Conservation (phyloP, 345 rosid genomes). For the Eucalyptus polyanthemos region DNA sequence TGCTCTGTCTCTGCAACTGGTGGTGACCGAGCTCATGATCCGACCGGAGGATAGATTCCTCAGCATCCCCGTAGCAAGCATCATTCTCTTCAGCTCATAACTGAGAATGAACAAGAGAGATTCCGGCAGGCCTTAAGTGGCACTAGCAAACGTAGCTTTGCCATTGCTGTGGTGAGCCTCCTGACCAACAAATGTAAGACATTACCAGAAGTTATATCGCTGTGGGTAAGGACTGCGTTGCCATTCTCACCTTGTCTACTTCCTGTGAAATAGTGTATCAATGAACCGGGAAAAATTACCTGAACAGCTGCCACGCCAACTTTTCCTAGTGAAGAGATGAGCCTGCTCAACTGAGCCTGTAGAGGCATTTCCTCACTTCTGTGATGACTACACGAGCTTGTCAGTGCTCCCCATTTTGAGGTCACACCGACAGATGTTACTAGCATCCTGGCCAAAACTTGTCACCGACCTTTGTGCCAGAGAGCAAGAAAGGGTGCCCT, state of each 20-base stretch:
- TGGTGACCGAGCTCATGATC: slow-evolving; percentile 70
- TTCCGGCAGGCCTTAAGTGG: slow-evolving; percentile 55
- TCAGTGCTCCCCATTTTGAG: slow-evolving; percentile 64
- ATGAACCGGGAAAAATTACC: slow-evolving; percentile 40
- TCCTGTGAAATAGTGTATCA: slow-evolving; percentile 54
- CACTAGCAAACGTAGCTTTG: slow-evolving; percentile 64
- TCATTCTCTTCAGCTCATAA: slow-evolving; percentile 70
- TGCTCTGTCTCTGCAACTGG: slow-evolving; percentile 61
- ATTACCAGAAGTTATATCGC: slow-evolving; percentile 31
- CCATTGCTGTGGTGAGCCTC: slow-evolving; percentile 45
- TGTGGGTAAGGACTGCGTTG: slow-evolving; percentile 19
- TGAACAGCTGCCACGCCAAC: slow-evolving; percentile 49
- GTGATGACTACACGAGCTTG: slow-evolving; percentile 40
- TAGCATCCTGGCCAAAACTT: slow-evolving; percentile 42
- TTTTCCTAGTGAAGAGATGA: slow-evolving; percentile 54
- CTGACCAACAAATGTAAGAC: slow-evolving; percentile 41
- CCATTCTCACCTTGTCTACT: slow-evolving; percentile 41
- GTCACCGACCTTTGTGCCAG: slow-evolving; percentile 41
- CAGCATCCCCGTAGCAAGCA: slow-evolving; percentile 67
- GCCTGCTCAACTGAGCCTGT: slow-evolving; percentile 42
- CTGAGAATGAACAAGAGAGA: slow-evolving; percentile 65
- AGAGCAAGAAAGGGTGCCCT: slow-evolving; percentile 38
- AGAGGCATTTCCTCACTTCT: slow-evolving; percentile 44
- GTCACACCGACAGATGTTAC: slow-evolving; percentile 62
- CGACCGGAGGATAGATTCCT: slow-evolving; percentile 66